Evolutionary conservation across 2,329 filamentous ascomycete genomes (phyloP).

Genomic region (Colletotrichum eremochloae): DNA sequence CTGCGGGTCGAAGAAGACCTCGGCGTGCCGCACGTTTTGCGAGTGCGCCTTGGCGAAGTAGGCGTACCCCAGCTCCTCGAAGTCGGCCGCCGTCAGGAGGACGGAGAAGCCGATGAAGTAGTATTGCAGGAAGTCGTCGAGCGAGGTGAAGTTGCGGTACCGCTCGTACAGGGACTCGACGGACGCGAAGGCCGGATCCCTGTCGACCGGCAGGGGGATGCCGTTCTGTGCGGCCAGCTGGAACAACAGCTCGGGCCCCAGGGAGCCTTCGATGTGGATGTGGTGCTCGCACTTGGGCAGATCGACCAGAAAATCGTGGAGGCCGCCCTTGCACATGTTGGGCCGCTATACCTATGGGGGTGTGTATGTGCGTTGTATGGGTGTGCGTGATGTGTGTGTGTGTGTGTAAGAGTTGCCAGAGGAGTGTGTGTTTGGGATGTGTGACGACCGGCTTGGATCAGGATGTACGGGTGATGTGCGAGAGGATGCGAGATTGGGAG

Average conservation of each 20-base stretch:
- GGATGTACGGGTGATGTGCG: background rate
- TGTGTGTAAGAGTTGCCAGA: background rate
- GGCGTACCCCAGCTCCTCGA: slow-evolving; percentile 77
- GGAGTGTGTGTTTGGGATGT: background rate
- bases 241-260: slow-evolving; percentile 79
- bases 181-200: slow-evolving; percentile 74
- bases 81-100: slow-evolving; percentile 75
- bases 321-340: slow-evolving; percentile 65
- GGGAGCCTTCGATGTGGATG: slow-evolving; percentile 82
- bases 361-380: background rate
- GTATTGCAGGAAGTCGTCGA: slow-evolving; percentile 83
- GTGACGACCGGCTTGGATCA: slow-evolving; percentile 2
- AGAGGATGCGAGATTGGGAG: slow-evolving; percentile 12
- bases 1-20: slow-evolving; percentile 87
- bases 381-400: background rate
- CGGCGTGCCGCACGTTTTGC: slow-evolving; percentile 78
- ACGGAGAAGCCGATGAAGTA: slow-evolving; percentile 84
- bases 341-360: background rate
- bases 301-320: slow-evolving; percentile 71
- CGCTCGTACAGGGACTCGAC: slow-evolving; percentile 69
- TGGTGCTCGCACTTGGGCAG: slow-evolving; percentile 88
- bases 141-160: slow-evolving; percentile 76
- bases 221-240: slow-evolving; percentile 75
- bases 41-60: slow-evolving; percentile 76
- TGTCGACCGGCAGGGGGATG: slow-evolving; percentile 67